Percentiles rank a stretch among this genome's conserved stretches.
These are phyloP conservation scores for Cephalotrichum gorgonifer DNA, from an alignment of 2,329 filamentous ascomycete species.

Conservation along the genomic window DNA sequence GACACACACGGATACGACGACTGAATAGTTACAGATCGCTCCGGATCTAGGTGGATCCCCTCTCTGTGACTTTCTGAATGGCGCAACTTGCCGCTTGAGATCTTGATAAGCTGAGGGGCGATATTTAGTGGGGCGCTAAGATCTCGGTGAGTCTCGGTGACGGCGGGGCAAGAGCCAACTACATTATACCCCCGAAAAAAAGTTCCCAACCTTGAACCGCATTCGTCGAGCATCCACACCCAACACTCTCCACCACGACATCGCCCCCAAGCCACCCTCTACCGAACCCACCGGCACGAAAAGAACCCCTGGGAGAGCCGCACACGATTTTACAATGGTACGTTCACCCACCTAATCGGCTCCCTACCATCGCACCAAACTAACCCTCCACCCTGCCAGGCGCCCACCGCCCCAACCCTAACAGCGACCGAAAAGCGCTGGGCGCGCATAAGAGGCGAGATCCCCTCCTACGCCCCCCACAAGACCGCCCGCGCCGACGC, in stretches of 20 bases:
- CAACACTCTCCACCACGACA: background rate
- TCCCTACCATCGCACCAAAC: slow-evolving; percentile 6
- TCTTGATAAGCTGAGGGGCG: too few relatives aligned
- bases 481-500: slow-evolving; percentile 42
- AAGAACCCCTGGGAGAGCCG: background rate
- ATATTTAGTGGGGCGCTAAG: slow-evolving; percentile 1
- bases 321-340: background rate
- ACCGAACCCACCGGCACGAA: background rate
- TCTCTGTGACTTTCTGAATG: too few relatives aligned
- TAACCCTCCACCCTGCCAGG: slow-evolving; percentile 5
- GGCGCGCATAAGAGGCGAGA: slow-evolving; percentile 35
- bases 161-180: background rate
- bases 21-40: too few relatives aligned
- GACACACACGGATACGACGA: too few relatives aligned
- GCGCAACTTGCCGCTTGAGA: too few relatives aligned
- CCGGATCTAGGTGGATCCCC: too few relatives aligned
- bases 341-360: background rate
- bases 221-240: background rate
- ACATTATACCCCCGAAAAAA: background rate
- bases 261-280: background rate
- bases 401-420: slow-evolving; percentile 21
- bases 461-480: slow-evolving; percentile 39
- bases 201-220: background rate
- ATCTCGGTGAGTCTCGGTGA: slow-evolving; percentile 10
- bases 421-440: slow-evolving; percentile 47